These are phyloP conservation scores for Helicostylum pulchrum DNA, from an alignment of 192 early-diverging fungal species.

Conservation along the genomic window DNA sequence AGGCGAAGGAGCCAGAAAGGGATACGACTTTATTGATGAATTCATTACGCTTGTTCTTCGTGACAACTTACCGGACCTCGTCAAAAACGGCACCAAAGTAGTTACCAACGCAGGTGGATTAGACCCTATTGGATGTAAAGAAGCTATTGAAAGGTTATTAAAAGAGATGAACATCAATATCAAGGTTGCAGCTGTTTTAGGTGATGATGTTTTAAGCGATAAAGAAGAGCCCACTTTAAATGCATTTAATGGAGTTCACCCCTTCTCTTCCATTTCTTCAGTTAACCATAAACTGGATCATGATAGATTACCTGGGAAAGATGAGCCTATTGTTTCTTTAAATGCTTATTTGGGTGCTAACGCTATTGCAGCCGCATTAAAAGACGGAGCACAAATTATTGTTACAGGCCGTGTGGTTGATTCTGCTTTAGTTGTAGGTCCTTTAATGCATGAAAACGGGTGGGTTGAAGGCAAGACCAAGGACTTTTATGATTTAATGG, in stretches of 20 bases:
- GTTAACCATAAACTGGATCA: conserved; percentile 27
- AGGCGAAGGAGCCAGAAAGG: conserved; percentile 1
- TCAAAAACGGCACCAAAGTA: conserved; percentile 54
- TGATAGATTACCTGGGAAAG: conserved; percentile 47
- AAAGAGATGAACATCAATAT: conserved; percentile 40
- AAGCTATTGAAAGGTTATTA: conserved; percentile 51
- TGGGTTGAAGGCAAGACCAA: conserved; percentile 35
- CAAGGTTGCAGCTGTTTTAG: conserved; percentile 59
- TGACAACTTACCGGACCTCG: conserved; percentile 42
- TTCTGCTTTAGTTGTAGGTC: conserved; percentile 61
- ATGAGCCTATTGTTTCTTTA: conserved; percentile 54
- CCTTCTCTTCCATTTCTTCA: conserved; percentile 26
- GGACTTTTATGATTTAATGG: conserved; percentile 55
- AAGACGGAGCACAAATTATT: conserved; percentile 57
- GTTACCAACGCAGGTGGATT: conserved; percentile 68
- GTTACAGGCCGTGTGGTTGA: conserved; percentile 69
- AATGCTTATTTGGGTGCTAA: conserved; percentile 63
- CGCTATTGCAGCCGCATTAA: conserved; percentile 52
- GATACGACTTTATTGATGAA: conserved; percentile 36
- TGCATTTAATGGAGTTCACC: conserved; percentile 12
- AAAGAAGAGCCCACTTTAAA: conserved; percentile 17
- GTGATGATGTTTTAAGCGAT: conserved; percentile 53
- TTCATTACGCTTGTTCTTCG: conserved; percentile 57
- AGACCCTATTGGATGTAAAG: conserved; percentile 58
- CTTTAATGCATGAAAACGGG: conserved; percentile 58